These are phyloP conservation scores for Hibiscus mutabilis DNA, from an alignment of 345 rosid species.

Conservation along the genomic window DNA sequence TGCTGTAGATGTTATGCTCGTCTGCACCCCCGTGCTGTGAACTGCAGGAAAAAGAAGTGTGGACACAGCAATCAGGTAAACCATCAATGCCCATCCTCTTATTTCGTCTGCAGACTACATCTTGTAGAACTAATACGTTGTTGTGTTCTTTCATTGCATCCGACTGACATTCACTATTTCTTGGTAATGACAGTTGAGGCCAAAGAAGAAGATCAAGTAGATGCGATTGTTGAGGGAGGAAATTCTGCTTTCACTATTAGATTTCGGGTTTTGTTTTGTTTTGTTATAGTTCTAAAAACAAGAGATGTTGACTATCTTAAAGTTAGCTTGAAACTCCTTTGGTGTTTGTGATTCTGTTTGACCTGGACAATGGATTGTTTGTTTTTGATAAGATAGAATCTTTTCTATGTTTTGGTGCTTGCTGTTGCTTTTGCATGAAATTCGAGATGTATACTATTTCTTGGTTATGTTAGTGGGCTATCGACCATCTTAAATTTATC, in stretches of 20 bases:
- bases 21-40: constrained; percentile 90
- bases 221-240: background rate
- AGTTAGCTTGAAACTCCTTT: background rate
- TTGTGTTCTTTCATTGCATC: background rate
- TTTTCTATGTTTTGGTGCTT: no score
- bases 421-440: no score
- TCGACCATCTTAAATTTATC: no score
- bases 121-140: background rate
- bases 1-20: constrained; percentile 81
- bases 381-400: background rate
- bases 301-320: background rate
- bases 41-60: constrained; percentile 98
- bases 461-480: no score
- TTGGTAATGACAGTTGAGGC: constrained; percentile 57
- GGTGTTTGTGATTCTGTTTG: background rate
- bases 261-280: background rate
- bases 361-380: background rate
- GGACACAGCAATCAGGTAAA: constrained; percentile 98
- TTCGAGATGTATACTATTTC: no score
- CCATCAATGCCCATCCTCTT: background rate
- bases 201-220: constrained; percentile 75
- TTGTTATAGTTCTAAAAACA: background rate
- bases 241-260: background rate
- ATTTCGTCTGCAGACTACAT: background rate
- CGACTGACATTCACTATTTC: background rate